Conservation (phyloP, 306 rosid species). For the Glycyrrhiza uralensis region DNA sequence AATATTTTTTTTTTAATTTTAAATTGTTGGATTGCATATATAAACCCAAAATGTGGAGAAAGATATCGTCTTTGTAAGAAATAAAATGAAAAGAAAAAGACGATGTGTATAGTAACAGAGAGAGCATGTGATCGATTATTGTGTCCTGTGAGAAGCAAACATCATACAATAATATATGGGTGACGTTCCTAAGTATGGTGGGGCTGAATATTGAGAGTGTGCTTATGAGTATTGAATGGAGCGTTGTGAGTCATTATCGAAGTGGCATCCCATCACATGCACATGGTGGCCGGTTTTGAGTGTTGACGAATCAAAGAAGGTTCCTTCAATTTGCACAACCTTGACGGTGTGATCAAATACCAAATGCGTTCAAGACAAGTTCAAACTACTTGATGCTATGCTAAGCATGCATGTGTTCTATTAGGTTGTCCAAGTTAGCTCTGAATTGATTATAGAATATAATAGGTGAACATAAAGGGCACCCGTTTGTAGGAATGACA, state of each 20-base stretch:
- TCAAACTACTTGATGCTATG: constrained; percentile 6
- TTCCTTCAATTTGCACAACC: constrained; percentile 24
- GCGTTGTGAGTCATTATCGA: constrained; percentile 18
- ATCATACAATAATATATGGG: neutral
- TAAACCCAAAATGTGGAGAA: neutral
- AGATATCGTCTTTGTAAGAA: neutral
- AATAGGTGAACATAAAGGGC: neutral
- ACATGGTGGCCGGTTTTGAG: constrained; percentile 18
- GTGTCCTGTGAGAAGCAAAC: neutral
- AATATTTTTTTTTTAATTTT: too few species aligned
- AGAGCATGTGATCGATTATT: constrained; percentile 9
- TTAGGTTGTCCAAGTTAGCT: constrained; percentile 25
- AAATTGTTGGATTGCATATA: too few species aligned
- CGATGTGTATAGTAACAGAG: neutral
- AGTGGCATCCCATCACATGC: constrained; percentile 27
- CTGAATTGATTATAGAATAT: neutral
- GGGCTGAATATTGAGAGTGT: neutral
- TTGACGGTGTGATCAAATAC: constrained; percentile 25
- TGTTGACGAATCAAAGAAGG: constrained; percentile 34
- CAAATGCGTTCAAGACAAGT: constrained; percentile 8
- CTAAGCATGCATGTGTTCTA: constrained; percentile 32
- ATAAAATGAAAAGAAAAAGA: neutral
- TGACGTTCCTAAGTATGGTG: constrained; percentile 16
- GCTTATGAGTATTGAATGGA: neutral
- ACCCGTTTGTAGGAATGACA: constrained; percentile 5